phyloP scores from a whole-genome alignment of 1,284 basidiomycete genomes.

The Exobasidium rhododendri region DNA sequence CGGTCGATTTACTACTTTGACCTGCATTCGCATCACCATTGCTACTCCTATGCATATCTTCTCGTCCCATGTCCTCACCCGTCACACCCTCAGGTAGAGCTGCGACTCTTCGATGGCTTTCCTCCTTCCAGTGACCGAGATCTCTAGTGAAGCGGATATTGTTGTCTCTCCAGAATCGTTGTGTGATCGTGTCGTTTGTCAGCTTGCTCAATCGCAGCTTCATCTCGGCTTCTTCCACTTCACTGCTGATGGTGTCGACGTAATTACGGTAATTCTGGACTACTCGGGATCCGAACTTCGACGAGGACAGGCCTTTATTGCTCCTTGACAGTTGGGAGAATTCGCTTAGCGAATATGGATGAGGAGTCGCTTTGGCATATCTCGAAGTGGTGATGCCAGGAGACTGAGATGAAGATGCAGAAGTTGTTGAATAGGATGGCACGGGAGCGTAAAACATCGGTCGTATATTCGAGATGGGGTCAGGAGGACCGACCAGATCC shows the following conservation, averaged over 20 bases:
- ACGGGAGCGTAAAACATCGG: constrained; percentile 37
- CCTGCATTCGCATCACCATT: neutral
- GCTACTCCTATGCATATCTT: neutral
- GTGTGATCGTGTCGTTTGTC: constrained; percentile 45
- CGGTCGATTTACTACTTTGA: constrained; percentile 9
- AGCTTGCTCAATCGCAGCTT: constrained; percentile 36
- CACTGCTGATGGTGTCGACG: constrained; percentile 25
- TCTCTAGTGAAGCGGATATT: constrained; percentile 47
- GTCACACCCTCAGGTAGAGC: neutral
- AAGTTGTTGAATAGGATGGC: constrained; percentile 5
- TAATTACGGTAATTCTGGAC: constrained; percentile 22
- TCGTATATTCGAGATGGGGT: constrained; percentile 45
- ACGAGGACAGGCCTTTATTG: neutral
- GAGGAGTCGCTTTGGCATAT: constrained; percentile 13
- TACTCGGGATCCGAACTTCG: neutral
- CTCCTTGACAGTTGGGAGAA: constrained; percentile 20
- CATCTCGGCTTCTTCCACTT: constrained; percentile 38
- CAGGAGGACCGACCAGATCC: constrained; percentile 37
- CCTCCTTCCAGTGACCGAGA: constrained; percentile 22
- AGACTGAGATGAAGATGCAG: neutral
- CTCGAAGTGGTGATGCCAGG: neutral
- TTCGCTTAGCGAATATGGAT: constrained; percentile 49
- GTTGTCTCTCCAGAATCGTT: constrained; percentile 53
- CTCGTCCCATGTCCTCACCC: neutral
- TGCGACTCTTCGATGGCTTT: neutral